These are phyloP conservation scores for Globisporangium perplexum DNA, from an alignment of 352 stramenopile genomes.

Conservation along the genomic window DNA sequence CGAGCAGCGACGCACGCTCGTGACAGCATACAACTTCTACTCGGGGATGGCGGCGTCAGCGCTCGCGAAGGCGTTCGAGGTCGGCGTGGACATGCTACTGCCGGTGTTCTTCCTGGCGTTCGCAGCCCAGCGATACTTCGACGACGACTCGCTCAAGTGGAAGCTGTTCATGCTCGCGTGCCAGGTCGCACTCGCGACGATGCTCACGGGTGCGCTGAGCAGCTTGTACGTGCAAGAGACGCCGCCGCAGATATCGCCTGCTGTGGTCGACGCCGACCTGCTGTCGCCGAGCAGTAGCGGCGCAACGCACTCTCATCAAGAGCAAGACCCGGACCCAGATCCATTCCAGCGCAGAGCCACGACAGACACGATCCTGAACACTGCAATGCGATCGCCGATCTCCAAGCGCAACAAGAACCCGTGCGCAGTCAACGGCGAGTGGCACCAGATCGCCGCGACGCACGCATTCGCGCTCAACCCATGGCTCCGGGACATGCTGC, in stretches of 20 bases:
- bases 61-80: slow-evolving; percentile 34
- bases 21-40: slow-evolving; percentile 52
- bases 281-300: slow-evolving; percentile 5
- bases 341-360: slow-evolving; percentile 17
- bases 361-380: slow-evolving; percentile 28
- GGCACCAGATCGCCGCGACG: slow-evolving; percentile 22
- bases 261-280: slow-evolving; percentile 25
- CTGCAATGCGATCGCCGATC: slow-evolving; percentile 21
- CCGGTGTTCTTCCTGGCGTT: slow-evolving; percentile 37
- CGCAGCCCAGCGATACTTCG: slow-evolving; percentile 26
- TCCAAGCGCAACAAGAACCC: slow-evolving; percentile 13
- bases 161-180: slow-evolving; percentile 16
- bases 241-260: slow-evolving; percentile 17
- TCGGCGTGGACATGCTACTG: slow-evolving; percentile 29
- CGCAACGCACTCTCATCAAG: neutral
- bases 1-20: slow-evolving; percentile 7
- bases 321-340: neutral
- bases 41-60: slow-evolving; percentile 28
- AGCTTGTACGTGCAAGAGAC: slow-evolving; percentile 39
- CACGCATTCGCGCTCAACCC: slow-evolving; percentile 27
- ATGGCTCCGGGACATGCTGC: slow-evolving; percentile 31
- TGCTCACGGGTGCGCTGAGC: slow-evolving; percentile 41
- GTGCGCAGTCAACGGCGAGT: slow-evolving; percentile 22
- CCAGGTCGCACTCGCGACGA: slow-evolving; percentile 18
- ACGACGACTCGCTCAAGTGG: slow-evolving; percentile 40